These are phyloP conservation scores for Leishmania arabica DNA, from an alignment of 208 protist species.

Conservation along the genomic window DNA sequence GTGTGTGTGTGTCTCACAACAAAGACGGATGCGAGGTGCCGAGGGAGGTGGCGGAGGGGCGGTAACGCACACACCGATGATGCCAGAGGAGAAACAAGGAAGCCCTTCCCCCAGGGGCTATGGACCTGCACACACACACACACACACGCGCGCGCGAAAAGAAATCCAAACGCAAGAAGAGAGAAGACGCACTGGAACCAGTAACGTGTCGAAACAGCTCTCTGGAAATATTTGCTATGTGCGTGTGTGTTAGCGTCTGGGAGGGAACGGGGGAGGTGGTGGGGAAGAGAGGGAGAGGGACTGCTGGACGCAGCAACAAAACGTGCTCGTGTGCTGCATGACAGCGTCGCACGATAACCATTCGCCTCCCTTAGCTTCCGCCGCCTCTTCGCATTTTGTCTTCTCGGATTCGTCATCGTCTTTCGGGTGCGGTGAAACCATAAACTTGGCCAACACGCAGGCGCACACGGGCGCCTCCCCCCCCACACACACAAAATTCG, in stretches of 20 bases:
- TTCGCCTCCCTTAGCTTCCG: neutral
- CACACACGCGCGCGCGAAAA: neutral
- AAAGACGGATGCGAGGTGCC: neutral
- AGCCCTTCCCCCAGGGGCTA: neutral
- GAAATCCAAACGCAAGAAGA: neutral
- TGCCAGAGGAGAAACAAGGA: neutral
- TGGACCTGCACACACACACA: neutral
- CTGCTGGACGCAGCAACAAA: neutral
- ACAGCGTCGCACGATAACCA: neutral
- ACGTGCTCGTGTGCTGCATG: slow-evolving; percentile 3
- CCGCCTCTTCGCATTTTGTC: neutral
- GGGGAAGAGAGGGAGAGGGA: neutral
- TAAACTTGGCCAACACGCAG: too few species aligned
- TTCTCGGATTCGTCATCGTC: too few species aligned
- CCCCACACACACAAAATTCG: too few species aligned
- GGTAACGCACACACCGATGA: neutral
- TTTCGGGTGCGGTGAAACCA: too few species aligned
- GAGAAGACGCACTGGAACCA: neutral
- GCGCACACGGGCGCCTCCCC: too few species aligned
- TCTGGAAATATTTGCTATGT: neutral
- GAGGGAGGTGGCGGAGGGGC: neutral
- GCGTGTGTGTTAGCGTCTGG: neutral
- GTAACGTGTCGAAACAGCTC: neutral
- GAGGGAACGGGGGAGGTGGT: neutral
- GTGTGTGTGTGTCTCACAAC: neutral